A percentile compares a stretch with the other conserved stretches of the same genome.
Conservation (phyloP, 2,329 filamentous ascomycete genomes). For the Pseudonectria buxi region DNA sequence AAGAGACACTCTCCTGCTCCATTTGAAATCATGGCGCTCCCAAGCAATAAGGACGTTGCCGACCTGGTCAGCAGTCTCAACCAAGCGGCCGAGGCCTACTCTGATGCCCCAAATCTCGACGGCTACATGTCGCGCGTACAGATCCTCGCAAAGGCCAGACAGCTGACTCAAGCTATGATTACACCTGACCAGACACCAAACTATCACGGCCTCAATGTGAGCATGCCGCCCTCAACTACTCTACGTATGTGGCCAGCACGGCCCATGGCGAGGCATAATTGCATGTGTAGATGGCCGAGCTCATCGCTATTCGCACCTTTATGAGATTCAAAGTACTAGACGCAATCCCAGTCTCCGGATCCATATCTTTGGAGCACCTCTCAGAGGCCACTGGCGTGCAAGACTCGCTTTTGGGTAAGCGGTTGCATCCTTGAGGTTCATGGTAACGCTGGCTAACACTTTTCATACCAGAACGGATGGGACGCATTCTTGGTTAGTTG, state of each 20-base stretch:
- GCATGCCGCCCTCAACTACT: too few relatives aligned
- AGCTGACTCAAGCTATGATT: conserved; percentile 21
- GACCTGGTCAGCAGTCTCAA: conserved; percentile 13
- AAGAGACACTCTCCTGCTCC: too few relatives aligned
- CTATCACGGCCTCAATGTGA: conserved; percentile 26
- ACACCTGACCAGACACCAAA: conserved; percentile 25
- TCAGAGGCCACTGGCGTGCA: conserved; percentile 20
- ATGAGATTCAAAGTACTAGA: conserved; percentile 25
- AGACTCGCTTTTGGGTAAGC: conserved; percentile 22
- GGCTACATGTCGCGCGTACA: conserved; percentile 21
- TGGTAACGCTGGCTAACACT: too few relatives aligned
- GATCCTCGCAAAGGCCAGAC: conserved; percentile 21
- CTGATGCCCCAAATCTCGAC: conserved; percentile 16
- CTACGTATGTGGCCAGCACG: too few relatives aligned
- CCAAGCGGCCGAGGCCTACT: conserved; percentile 15
- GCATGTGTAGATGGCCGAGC: conserved; percentile 27
- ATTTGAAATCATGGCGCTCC: conserved; percentile 11
- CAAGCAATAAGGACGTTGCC: conserved; percentile 13
- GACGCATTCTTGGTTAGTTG: conserved; percentile 17
- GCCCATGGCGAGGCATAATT: too few relatives aligned
- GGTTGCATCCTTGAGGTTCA: too few relatives aligned
- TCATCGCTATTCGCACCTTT: conserved; percentile 23
- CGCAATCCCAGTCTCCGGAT: conserved; percentile 19
- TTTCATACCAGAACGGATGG: conserved; percentile 19
- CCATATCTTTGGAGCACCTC: conserved; percentile 22